Evolutionary conservation across 306 rosid species (phyloP).

Genomic region (Abrus precatorius): DNA sequence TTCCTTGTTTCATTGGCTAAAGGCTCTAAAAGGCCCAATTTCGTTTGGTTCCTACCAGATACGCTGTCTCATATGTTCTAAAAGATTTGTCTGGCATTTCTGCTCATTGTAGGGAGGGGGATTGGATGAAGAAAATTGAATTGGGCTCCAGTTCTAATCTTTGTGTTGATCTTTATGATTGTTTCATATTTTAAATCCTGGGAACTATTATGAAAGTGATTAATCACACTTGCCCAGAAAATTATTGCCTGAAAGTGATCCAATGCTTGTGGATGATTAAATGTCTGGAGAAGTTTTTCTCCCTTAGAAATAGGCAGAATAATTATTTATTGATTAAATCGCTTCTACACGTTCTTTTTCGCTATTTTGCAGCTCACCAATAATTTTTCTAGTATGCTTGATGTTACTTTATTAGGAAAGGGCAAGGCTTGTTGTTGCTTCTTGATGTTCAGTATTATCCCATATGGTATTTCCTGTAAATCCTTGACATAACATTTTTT

Average conservation of each 20-base stretch:
- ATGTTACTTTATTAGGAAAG: conserved; percentile 12
- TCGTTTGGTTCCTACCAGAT: background rate
- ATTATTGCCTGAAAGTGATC: conserved; percentile 26
- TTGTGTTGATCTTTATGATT: conserved; percentile 24
- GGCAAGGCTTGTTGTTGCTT: conserved; percentile 14
- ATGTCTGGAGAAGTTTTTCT: background rate
- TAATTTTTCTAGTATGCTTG: conserved; percentile 37
- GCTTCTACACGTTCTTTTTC: background rate
- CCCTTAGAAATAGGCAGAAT: background rate
- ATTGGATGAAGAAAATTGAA: background rate
- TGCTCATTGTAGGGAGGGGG: conserved; percentile 4
- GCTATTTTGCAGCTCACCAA: conserved; percentile 3
- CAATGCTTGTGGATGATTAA: conserved; percentile 5
- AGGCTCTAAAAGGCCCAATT: too few relatives aligned
- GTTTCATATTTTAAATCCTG: background rate
- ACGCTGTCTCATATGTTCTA: background rate
- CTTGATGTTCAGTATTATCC: conserved; percentile 18
- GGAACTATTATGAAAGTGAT: background rate
- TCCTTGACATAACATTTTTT: conserved; percentile 19
- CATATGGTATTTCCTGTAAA: conserved; percentile 18
- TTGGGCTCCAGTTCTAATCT: conserved; percentile 5
- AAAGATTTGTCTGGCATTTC: conserved; percentile 16
- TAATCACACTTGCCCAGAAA: conserved; percentile 13
- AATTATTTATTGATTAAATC: conserved; percentile 11
- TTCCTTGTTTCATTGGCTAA: too few relatives aligned